These are phyloP conservation scores for Blastobotrys indianensis DNA, from an alignment of 1,139 yeast species.

Conservation along the genomic window DNA sequence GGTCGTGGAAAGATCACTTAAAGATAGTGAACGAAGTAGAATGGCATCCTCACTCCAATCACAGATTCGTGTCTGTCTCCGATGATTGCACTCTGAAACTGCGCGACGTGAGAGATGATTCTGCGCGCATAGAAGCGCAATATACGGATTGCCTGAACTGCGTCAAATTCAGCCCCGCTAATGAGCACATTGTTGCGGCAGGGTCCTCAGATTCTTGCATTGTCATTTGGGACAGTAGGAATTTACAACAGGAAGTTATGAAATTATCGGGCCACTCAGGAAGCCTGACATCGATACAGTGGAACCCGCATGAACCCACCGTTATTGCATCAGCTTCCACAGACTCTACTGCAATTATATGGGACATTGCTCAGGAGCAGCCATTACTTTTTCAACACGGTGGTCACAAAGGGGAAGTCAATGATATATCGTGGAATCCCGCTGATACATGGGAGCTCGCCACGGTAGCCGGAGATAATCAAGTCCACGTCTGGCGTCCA, in stretches of 20 bases:
- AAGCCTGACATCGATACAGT: conserved; percentile 37
- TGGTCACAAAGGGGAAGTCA: conserved; percentile 85
- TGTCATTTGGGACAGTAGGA: conserved; percentile 66
- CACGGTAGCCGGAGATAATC: conserved; percentile 83
- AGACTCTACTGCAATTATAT: conserved; percentile 65
- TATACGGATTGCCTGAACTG: conserved; percentile 52
- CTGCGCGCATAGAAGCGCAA: background rate
- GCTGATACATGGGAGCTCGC: conserved; percentile 72
- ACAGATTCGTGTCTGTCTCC: conserved; percentile 62
- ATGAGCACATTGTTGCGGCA: conserved; percentile 54
- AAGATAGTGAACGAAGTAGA: conserved; percentile 37
- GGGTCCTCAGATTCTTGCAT: conserved; percentile 63
- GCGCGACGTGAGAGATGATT: conserved; percentile 50
- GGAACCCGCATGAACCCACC: conserved; percentile 61
- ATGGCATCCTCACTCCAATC: conserved; percentile 43
- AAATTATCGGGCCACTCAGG: conserved; percentile 34
- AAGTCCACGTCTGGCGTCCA: conserved; percentile 78
- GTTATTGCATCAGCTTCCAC: conserved; percentile 67
- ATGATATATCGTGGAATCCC: conserved; percentile 83
- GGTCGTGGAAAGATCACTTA: conserved; percentile 12
- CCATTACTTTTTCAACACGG: conserved; percentile 62
- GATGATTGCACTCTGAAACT: conserved; percentile 65
- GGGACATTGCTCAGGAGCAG: conserved; percentile 48
- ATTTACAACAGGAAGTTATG: conserved; percentile 41
- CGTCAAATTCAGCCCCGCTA: conserved; percentile 55